A percentile compares a stretch with the other conserved stretches of the same genome.
Evolutionary conservation across 2,329 filamentous ascomycete genomes (phyloP).

Genomic region (Botrytis medusae): DNA sequence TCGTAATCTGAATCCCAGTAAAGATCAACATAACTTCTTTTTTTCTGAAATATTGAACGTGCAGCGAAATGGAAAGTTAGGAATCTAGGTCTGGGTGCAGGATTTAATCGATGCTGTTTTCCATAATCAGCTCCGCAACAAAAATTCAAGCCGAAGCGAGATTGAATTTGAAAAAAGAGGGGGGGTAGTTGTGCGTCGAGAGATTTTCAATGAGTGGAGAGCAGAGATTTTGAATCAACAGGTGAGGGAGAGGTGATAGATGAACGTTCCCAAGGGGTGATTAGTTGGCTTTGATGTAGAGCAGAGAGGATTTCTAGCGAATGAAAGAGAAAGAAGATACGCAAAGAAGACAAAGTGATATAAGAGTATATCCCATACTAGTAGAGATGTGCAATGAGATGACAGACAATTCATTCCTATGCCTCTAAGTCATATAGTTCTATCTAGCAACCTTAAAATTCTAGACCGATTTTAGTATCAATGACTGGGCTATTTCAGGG

Average conservation of each 20-base stretch:
- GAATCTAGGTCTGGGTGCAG: background rate
- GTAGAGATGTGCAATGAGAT: background rate
- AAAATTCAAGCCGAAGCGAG: background rate
- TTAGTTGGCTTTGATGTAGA: background rate
- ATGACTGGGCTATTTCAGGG: background rate
- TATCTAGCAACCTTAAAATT: background rate
- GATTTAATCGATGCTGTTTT: background rate
- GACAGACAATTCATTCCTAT: background rate
- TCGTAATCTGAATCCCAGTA: too few relatives aligned
- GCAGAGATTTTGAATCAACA: too few relatives aligned
- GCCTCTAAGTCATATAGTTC: background rate
- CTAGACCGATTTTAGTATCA: background rate
- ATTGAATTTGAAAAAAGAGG: background rate
- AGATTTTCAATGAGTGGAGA: too few relatives aligned
- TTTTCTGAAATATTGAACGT: background rate
- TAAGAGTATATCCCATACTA: too few relatives aligned
- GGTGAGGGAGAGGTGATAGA: background rate
- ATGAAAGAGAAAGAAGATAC: background rate
- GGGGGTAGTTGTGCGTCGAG: too few relatives aligned
- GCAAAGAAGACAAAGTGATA: too few relatives aligned
- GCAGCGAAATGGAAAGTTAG: background rate
- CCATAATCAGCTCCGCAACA: too few relatives aligned
- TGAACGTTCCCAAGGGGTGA: background rate
- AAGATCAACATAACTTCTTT: background rate
- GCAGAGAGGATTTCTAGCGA: background rate